Evolutionary conservation across 2,329 filamentous ascomycete species (phyloP), one percentile per base, ranked within the genome.

Genomic region (Trichoderma sp.): DNA sequence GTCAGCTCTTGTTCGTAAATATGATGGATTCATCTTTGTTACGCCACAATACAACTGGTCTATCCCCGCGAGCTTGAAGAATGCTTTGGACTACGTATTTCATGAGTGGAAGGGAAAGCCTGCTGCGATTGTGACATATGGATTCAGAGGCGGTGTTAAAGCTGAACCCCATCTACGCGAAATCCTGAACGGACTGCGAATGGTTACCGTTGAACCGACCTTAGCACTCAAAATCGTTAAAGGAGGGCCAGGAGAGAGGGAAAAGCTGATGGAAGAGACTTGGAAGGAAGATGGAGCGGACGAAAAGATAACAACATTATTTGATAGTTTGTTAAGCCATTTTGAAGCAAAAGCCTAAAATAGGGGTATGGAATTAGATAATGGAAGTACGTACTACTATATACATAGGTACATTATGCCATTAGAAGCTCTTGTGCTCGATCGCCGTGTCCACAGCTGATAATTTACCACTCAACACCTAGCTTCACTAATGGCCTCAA

Each of bases 81-180:
- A 90, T 76, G 88, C 89, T 6, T 83, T 91, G 70, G 89, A 91
- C 77, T 90, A 88, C 75, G 82, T 91, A 1, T 85, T 83, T 74
- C 80, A 89, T 75, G 88, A 90, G 76, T 90, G 87, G 86, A 83
- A 79, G 28, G 86, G 84, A 9, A 90, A 90, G 77, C 85, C 87
- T 0, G 83, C 82, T 21, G 79, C 81, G 61, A 81, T 90, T 71
- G 83, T 90, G 30, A 86, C 82, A 71, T 90, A 90, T 78, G 88
- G 88, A 5, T 82, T 83, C 15, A 30, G 77, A 4, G 84, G 85
- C 36, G 85, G 84, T 32, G 70, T 28, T 26, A 72, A 73, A 34
- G 73, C 73, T 5, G 74, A 73, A 0, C 51, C 28, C 2, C 76
- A 77, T 21, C 61, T 77, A 43, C 63, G 68, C 9, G 68, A 77